Conservation (phyloP, 345 rosid genomes). For the Citrus trifoliata region DNA sequence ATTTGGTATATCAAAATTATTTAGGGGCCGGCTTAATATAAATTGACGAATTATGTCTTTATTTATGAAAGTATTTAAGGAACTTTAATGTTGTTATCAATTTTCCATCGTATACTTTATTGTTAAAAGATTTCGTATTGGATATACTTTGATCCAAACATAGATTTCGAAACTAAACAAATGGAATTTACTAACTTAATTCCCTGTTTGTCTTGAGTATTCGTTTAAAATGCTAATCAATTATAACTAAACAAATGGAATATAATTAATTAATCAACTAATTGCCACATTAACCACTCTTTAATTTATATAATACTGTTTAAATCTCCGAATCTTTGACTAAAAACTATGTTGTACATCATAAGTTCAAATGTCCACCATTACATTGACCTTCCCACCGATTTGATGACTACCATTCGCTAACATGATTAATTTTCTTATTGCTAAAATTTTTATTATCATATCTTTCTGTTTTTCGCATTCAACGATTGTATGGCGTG, state of each 20-base stretch:
- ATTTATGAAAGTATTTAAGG: too few species aligned
- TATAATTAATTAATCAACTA: background rate
- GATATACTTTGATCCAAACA: too few species aligned
- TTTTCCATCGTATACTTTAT: too few species aligned
- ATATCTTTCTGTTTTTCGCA: background rate
- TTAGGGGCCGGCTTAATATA: too few species aligned
- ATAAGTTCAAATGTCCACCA: constrained; percentile 3
- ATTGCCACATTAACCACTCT: background rate
- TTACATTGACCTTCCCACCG: background rate
- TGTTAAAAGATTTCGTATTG: too few species aligned
- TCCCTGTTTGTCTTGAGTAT: too few species aligned
- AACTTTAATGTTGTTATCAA: too few species aligned
- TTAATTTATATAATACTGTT: background rate
- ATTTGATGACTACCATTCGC: background rate
- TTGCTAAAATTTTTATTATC: background rate
- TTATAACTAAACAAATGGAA: too few species aligned
- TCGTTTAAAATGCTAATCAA: background rate
- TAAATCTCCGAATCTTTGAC: constrained; percentile 2
- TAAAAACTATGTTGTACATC: background rate
- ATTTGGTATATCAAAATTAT: too few species aligned
- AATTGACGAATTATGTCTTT: too few species aligned
- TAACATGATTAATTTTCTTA: background rate
- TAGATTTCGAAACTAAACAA: too few species aligned
- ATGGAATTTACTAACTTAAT: too few species aligned
- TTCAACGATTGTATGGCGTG: background rate